Base-by-base conservation (phyloP, 345 rosid species). In the Cardamine resedifolia region DNA sequence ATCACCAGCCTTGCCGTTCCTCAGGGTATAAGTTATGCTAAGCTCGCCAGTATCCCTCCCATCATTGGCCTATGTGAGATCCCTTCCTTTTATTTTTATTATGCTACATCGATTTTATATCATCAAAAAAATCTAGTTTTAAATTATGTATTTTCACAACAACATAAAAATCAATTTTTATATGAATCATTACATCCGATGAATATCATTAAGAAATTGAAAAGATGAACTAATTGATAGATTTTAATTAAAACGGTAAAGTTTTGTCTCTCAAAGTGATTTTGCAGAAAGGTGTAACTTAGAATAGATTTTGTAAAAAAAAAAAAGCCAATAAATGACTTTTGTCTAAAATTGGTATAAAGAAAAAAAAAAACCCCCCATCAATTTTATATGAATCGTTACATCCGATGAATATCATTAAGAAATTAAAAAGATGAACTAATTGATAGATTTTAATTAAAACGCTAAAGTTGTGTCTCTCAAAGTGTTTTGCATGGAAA, bases 11-110 rank as follows among this genome's bases (percentile, higher is more conserved):
- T 93, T 16, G 97, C 98, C 16, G 89, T 93, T 49, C 98, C 98
- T 58, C 97, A 94, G 61, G 98, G 98, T 12, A 94, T 90, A 70
- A 94, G 98, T 68, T 94, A 94, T 60, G 98, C 97, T 11, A 94
- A 87, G 76, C 98, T 94, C 50, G 97, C 85, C 10, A 33, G 72
- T 7, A 7, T 94, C 63, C 92, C 97, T 71, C 96, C 96, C 3
- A 86, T 94, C 68, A 77, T 85, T 48, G 98, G 98, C 81, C 85
- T 94, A 5, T 90, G 94, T 94, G 73, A 80, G 94, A 18, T 33
- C 21, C 6, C 18, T 52, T 21, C 15, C 2, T 43, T 62, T 45
- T 3, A 7, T 14, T 8, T 27, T 52, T 23, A 10, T 19, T 12
- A 70, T 38, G 55, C 48, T 38, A 9, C 34, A 16, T 61, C 7